phyloP scores from a whole-genome alignment of 805 yeast genomes.

The Cyberlindnera mycetangii region DNA sequence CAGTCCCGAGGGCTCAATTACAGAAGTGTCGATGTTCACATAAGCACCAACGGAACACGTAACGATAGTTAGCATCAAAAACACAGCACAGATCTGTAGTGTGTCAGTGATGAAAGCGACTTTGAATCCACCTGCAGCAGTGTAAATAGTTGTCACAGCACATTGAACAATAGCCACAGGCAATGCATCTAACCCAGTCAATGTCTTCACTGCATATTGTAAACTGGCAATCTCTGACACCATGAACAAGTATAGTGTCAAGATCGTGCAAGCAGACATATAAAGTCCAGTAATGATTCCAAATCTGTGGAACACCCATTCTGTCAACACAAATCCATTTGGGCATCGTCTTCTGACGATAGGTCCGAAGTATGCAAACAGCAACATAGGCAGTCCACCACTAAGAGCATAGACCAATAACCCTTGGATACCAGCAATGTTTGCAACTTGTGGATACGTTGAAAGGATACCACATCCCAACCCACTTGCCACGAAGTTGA shows the following conservation, averaged over 20 bases:
- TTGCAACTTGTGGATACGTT: constrained; percentile 85
- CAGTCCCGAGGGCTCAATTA: constrained; percentile 62
- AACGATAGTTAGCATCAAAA: constrained; percentile 65
- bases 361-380: constrained; percentile 86
- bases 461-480: constrained; percentile 86
- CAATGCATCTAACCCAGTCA: constrained; percentile 76
- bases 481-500: constrained; percentile 91
- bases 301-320: constrained; percentile 87
- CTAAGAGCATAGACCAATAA: constrained; percentile 73
- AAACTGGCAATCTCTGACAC: constrained; percentile 83
- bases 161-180: constrained; percentile 84
- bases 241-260: constrained; percentile 84
- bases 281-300: constrained; percentile 73
- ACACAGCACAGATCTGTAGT: constrained; percentile 73
- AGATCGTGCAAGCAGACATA: constrained; percentile 74
- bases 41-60: constrained; percentile 76
- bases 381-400: constrained; percentile 79
- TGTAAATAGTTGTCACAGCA: constrained; percentile 82
- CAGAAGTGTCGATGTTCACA: constrained; percentile 55
- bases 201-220: constrained; percentile 67
- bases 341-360: constrained; percentile 75
- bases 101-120: constrained; percentile 87
- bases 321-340: constrained; percentile 86
- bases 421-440: constrained; percentile 84
- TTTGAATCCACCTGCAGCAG: constrained; percentile 84